Percentiles rank a stretch among this genome's conserved stretches.
These are phyloP conservation scores for Chaetomiaceae sp. DNA, from an alignment of 2,329 filamentous ascomycete genomes.

Conservation along the genomic window DNA sequence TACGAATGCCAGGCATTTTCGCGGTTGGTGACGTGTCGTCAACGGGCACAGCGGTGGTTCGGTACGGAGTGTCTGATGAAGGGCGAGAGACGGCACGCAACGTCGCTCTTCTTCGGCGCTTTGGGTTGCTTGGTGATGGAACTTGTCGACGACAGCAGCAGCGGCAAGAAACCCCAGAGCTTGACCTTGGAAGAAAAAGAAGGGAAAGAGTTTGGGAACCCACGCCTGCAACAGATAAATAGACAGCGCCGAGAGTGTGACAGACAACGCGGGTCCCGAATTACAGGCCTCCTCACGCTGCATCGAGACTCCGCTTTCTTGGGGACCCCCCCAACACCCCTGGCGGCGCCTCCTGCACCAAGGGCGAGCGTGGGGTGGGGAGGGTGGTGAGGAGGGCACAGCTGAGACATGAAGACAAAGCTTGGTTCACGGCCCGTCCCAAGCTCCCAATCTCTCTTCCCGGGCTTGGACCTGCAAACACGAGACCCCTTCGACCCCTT, in stretches of 20 bases:
- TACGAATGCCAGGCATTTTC: constrained; percentile 51
- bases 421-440: background rate
- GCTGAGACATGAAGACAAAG: background rate
- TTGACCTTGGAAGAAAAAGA: constrained; percentile 5
- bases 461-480: background rate
- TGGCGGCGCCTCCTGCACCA: too few relatives aligned
- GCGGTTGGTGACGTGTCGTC: constrained; percentile 19
- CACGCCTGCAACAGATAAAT: constrained; percentile 11
- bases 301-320: background rate
- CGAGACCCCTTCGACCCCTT: background rate
- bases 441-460: constrained; percentile 1
- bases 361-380: too few relatives aligned
- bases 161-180: background rate
- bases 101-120: background rate
- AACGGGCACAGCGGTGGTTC: background rate
- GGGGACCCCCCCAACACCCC: too few relatives aligned
- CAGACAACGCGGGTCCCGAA: constrained; percentile 14
- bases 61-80: background rate
- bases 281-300: constrained; percentile 10
- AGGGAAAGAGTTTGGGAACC: background rate
- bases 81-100: too few relatives aligned
- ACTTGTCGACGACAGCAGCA: background rate
- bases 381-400: too few relatives aligned
- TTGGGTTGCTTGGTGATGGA: background rate
- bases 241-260: constrained; percentile 5